Evolutionary conservation across 352 stramenopile genomes (phyloP), one percentile per base, ranked within the genome.

Genomic region (Globisporangium splendens): DNA sequence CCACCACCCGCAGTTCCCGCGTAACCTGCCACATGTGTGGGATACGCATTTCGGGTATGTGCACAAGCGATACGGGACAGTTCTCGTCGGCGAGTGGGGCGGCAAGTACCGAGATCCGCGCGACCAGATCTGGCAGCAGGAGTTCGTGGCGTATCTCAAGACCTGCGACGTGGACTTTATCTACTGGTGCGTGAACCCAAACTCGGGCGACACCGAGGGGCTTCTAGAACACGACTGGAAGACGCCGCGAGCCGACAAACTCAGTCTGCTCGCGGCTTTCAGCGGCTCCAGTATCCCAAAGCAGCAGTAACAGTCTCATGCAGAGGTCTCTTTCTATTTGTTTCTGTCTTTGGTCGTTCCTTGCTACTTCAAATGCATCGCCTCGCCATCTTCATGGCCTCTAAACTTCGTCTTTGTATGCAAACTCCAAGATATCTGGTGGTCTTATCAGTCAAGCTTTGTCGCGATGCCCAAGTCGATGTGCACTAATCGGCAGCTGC

Each of bases 101-200:
- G 80, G 80, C 18, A 70, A 66, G 15, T 68, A 82, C 55, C 61
- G 56, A 0, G 56, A 63, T 10, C 43, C 56, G 8, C 62, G 59
- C 20, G 79, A 91, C 50, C 67, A 64, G 51, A 63, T 17, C 28
- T 87, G 76, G 82, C 77, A 88, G 54, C 63, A 63, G 7, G 56
- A 38, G 15, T 88, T 87, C 48, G 73, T 60, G 2, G 39, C 68
- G 43, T 91, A 88, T 43, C 21, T 71, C 20, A 38, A 66, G 20
- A 17, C 24, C 0, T 51, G 17, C 3, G 54, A 73, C 15, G 71
- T 85, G 54, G 69, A 61, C 3, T 66, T 65, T 14, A 70, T 91
- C 53, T 86, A 84, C 55, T 91, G 81, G 80, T 78, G 72, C 50
- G 63, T 91, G 21, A 89, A 91, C 51, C 75, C 75, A 2, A 88